phyloP scores from a whole-genome alignment of 2,329 filamentous ascomycete species.

The Hymenoscyphus fraxineus region DNA sequence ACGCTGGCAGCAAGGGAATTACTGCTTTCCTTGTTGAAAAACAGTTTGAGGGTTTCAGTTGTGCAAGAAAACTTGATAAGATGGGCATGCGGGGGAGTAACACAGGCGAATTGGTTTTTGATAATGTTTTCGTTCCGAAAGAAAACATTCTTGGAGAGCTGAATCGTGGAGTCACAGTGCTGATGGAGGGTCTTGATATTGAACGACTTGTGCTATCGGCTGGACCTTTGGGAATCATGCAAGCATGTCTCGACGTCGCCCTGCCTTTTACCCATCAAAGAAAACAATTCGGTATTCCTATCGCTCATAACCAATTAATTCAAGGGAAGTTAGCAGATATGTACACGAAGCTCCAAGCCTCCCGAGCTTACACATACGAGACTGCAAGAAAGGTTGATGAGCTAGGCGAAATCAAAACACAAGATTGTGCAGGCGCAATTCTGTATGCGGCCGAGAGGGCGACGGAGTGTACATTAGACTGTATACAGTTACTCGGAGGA shows the following conservation, averaged over 20 bases:
- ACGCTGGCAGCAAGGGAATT: slow-evolving; percentile 81
- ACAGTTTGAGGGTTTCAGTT: slow-evolving; percentile 69
- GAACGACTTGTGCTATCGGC: slow-evolving; percentile 89
- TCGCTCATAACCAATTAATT: slow-evolving; percentile 88
- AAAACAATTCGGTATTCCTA: slow-evolving; percentile 81
- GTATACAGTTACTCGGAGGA: slow-evolving; percentile 87
- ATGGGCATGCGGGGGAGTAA: slow-evolving; percentile 97
- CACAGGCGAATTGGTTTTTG: slow-evolving; percentile 90
- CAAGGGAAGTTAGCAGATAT: slow-evolving; percentile 94
- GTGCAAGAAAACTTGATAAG: slow-evolving; percentile 90
- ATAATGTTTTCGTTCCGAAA: slow-evolving; percentile 81
- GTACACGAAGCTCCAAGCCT: slow-evolving; percentile 89
- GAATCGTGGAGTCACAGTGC: slow-evolving; percentile 79
- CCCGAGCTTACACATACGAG: slow-evolving; percentile 80
- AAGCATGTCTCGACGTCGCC: slow-evolving; percentile 78
- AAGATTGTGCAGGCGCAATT: slow-evolving; percentile 93
- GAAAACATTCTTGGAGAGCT: slow-evolving; percentile 77
- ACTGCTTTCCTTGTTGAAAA: slow-evolving; percentile 87
- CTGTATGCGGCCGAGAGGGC: slow-evolving; percentile 89
- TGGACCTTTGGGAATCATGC: slow-evolving; percentile 91
- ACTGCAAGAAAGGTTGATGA: slow-evolving; percentile 81
- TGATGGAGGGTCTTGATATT: slow-evolving; percentile 95
- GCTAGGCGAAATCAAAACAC: slow-evolving; percentile 66
- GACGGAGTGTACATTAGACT: slow-evolving; percentile 81
- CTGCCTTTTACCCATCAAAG: slow-evolving; percentile 87